A percentile compares a stretch with the other conserved stretches of the same genome.
Conservation (phyloP, 2,329 filamentous ascomycete genomes). For the Sarocladium strictum region DNA sequence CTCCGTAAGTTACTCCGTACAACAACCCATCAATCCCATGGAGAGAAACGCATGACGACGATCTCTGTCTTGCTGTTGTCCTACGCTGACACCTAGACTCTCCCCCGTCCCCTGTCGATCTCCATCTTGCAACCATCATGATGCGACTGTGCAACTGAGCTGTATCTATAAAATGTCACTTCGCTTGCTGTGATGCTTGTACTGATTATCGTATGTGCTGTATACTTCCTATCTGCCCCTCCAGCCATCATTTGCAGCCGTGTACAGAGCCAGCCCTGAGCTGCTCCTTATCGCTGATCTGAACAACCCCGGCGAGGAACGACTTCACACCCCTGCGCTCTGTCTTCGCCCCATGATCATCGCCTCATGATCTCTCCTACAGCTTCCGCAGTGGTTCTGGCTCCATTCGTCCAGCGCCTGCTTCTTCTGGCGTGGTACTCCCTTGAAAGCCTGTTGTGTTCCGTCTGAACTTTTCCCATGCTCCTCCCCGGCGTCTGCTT, state of each 20-base stretch:
- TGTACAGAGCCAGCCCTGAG: too few relatives aligned
- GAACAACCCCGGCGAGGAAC: constrained; percentile 11
- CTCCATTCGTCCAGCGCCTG: constrained; percentile 42
- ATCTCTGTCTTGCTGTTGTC: too few relatives aligned
- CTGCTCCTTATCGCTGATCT: neutral
- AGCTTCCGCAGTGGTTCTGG: constrained; percentile 51
- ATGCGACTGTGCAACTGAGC: too few relatives aligned
- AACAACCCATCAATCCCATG: too few relatives aligned
- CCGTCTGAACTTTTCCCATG: constrained; percentile 16
- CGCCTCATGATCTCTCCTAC: constrained; percentile 35
- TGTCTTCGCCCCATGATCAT: constrained; percentile 24
- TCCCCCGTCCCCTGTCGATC: too few relatives aligned
- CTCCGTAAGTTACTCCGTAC: too few relatives aligned
- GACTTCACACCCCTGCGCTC: constrained; percentile 13
- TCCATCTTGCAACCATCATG: too few relatives aligned
- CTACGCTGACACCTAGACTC: too few relatives aligned
- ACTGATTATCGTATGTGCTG: constrained; percentile 4
- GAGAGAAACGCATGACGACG: too few relatives aligned
- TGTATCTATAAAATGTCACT: too few relatives aligned
- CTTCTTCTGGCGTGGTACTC: constrained; percentile 23
- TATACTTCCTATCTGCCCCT: neutral
- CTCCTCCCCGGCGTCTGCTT: constrained; percentile 17
- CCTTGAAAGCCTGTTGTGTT: constrained; percentile 26
- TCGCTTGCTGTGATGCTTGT: constrained; percentile 8
- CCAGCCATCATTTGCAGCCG: neutral